phyloP scores from a whole-genome alignment of 768 basidiomycete genomes.

The Mycena olivaceomarginata region DNA sequence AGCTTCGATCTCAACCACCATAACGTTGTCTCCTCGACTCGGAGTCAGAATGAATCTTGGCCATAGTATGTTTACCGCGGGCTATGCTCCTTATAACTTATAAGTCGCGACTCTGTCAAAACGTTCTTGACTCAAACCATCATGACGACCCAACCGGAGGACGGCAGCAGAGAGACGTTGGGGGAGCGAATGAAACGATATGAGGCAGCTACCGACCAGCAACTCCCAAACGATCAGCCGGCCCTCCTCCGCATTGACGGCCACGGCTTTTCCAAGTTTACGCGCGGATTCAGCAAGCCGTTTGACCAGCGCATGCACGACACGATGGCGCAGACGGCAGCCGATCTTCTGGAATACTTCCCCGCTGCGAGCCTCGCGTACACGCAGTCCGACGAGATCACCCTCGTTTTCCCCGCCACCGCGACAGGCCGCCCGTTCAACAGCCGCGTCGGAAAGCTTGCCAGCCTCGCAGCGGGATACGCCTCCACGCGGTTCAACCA shows the following conservation, averaged over 20 bases:
- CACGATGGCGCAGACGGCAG: slow-evolving; percentile 35
- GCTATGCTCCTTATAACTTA: too few species aligned
- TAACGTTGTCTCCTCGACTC: too few species aligned
- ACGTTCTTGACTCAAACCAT: neutral
- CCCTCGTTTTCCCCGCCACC: slow-evolving; percentile 36
- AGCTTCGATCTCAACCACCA: too few species aligned
- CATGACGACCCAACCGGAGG: neutral
- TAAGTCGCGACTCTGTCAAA: too few species aligned
- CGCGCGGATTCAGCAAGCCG: slow-evolving; percentile 41
- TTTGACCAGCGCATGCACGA: slow-evolving; percentile 41
- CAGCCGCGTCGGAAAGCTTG: slow-evolving; percentile 38
- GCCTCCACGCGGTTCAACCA: slow-evolving; percentile 42
- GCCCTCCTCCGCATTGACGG: slow-evolving; percentile 38
- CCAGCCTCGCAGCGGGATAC: slow-evolving; percentile 38
- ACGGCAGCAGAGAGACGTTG: slow-evolving; percentile 2
- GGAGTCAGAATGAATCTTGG: too few species aligned
- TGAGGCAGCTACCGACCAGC: slow-evolving; percentile 37
- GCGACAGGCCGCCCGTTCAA: slow-evolving; percentile 26
- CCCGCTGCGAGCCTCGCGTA: slow-evolving; percentile 41
- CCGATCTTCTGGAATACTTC: slow-evolving; percentile 37
- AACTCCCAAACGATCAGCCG: slow-evolving; percentile 35
- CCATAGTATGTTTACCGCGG: too few species aligned
- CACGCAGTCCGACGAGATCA: slow-evolving; percentile 44
- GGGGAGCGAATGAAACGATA: slow-evolving; percentile 39
- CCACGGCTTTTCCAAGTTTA: slow-evolving; percentile 42